Conservation (phyloP, 1,139 yeast genomes). For the Torulaspora globosa region DNA sequence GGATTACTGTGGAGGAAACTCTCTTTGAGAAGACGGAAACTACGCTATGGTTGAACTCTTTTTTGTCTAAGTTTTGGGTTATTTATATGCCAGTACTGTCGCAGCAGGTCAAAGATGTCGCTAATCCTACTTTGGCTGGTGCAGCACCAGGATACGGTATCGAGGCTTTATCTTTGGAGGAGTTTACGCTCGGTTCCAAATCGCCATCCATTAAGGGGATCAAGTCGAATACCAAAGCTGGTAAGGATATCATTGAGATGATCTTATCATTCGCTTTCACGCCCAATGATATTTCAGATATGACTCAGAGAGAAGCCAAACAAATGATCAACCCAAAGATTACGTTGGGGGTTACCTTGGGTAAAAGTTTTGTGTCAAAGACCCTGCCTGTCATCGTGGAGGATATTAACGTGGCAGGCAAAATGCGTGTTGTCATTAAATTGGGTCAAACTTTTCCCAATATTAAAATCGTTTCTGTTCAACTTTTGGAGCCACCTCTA, state of each 20-base stretch:
- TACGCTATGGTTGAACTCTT: constrained; percentile 75
- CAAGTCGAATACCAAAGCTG: constrained; percentile 65
- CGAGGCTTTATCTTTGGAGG: constrained; percentile 65
- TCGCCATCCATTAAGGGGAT: constrained; percentile 71
- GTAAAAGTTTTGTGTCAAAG: constrained; percentile 72
- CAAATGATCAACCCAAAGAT: constrained; percentile 74
- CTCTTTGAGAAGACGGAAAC: constrained; percentile 63
- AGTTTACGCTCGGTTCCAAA: constrained; percentile 73
- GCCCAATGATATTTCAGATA: constrained; percentile 75
- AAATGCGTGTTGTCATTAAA: constrained; percentile 61
- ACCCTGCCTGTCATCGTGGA: constrained; percentile 72
- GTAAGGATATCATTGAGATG: constrained; percentile 67
- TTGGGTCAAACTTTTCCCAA: constrained; percentile 67
- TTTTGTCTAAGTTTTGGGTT: constrained; percentile 77
- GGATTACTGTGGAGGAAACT: constrained; percentile 56
- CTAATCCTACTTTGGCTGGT: constrained; percentile 61
- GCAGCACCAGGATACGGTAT: constrained; percentile 81
- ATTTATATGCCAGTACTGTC: constrained; percentile 81
- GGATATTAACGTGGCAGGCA: constrained; percentile 70
- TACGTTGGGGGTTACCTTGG: constrained; percentile 71
- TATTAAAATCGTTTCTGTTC: constrained; percentile 64
- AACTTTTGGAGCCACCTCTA: constrained; percentile 69
- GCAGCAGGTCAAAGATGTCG: constrained; percentile 65
- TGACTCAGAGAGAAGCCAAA: constrained; percentile 69
- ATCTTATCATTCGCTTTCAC: constrained; percentile 79